Evolutionary conservation across 2,329 filamentous ascomycete species (phyloP).

Genomic region (Geosmithia flava): DNA sequence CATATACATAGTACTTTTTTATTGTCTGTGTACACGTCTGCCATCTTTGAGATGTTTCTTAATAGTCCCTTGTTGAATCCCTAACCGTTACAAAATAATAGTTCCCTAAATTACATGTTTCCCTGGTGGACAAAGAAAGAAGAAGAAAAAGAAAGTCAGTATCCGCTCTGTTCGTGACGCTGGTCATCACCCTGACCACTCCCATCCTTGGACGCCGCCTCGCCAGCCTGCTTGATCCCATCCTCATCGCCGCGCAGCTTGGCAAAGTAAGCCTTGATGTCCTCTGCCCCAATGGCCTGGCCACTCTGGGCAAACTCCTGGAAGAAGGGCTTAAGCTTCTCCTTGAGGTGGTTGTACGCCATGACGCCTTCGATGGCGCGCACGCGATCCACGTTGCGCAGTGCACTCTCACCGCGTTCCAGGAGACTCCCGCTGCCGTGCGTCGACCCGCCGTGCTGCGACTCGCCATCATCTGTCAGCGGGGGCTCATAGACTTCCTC

Average conservation of each 20-base stretch:
- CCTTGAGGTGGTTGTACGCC: constrained; percentile 94
- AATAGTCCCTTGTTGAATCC: too few relatives aligned
- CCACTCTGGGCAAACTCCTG: constrained; percentile 90
- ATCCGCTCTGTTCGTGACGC: constrained; percentile 41
- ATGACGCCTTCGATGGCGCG: constrained; percentile 92
- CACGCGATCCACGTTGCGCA: constrained; percentile 86
- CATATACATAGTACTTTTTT: background rate
- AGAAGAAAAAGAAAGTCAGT: constrained; percentile 15
- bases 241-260: constrained; percentile 81
- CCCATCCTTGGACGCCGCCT: constrained; percentile 30
- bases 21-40: background rate
- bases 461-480: constrained; percentile 53
- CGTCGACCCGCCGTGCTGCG: constrained; percentile 41
- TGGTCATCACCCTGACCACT: constrained; percentile 17
- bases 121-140: background rate
- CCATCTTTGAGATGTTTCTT: background rate
- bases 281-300: constrained; percentile 77
- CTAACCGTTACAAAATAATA: background rate
- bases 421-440: constrained; percentile 71
- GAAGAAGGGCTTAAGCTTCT: constrained; percentile 90
- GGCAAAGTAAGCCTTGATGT: constrained; percentile 94
- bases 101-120: background rate
- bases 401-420: constrained; percentile 82
- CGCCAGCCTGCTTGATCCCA: constrained; percentile 52
- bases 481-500: constrained; percentile 92